Evolutionary conservation across 345 rosid species (phyloP).

Genomic region (Alliaria petiolata): DNA sequence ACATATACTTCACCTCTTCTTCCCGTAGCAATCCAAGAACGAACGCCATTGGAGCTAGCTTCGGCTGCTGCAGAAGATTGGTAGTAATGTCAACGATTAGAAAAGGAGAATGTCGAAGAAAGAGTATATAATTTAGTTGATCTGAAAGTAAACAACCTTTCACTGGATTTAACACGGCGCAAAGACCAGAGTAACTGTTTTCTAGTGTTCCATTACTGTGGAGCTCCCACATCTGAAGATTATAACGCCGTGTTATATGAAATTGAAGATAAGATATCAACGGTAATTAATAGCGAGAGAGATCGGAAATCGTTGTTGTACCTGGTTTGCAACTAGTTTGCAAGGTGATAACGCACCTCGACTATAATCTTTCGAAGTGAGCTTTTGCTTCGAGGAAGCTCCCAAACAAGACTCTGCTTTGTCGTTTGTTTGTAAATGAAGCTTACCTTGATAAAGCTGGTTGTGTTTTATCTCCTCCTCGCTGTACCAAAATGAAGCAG

Average conservation of each 20-base stretch:
- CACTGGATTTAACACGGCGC: slow-evolving; percentile 54
- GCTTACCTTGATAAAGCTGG: slow-evolving; percentile 39
- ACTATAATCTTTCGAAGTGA: slow-evolving; percentile 56
- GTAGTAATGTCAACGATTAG: neutral
- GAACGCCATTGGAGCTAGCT: slow-evolving; percentile 45
- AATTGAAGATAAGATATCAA: neutral
- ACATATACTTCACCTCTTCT: slow-evolving; percentile 57
- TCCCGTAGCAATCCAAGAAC: slow-evolving; percentile 89
- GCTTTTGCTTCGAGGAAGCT: slow-evolving; percentile 64
- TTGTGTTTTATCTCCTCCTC: slow-evolving; percentile 43
- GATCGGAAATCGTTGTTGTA: neutral
- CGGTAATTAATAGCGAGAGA: too few relatives aligned
- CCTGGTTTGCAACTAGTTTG: slow-evolving; percentile 79
- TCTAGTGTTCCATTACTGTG: slow-evolving; percentile 51
- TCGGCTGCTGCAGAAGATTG: slow-evolving; percentile 8
- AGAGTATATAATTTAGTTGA: neutral
- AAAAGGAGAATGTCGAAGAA: neutral
- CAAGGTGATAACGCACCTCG: slow-evolving; percentile 65
- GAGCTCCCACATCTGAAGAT: slow-evolving; percentile 80
- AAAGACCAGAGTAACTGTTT: slow-evolving; percentile 81
- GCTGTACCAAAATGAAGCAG: slow-evolving; percentile 38
- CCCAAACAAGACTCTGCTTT: slow-evolving; percentile 62
- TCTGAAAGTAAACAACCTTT: slow-evolving; percentile 42
- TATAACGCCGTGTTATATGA: neutral
- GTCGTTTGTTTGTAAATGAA: slow-evolving; percentile 50